phyloP scores from a whole-genome alignment of 805 yeast species.

The Lachancea fermentati region DNA sequence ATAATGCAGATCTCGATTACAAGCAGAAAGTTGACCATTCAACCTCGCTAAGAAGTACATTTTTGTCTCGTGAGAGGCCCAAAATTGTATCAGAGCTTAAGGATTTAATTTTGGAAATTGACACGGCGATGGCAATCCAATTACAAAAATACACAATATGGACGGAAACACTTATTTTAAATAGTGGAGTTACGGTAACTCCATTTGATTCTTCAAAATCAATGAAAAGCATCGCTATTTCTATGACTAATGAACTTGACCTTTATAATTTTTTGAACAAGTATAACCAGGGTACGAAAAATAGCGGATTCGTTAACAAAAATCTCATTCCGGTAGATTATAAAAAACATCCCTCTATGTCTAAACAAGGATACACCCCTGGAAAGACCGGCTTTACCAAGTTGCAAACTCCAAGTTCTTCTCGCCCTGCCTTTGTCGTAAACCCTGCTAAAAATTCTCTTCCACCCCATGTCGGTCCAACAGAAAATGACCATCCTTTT shows the following conservation, averaged over 20 bases:
- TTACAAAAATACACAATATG: slow-evolving; percentile 84
- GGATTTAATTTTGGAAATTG: slow-evolving; percentile 77
- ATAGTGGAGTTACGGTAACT: slow-evolving; percentile 74
- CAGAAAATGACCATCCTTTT: slow-evolving; percentile 33
- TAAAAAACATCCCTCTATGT: slow-evolving; percentile 62
- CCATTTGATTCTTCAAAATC: slow-evolving; percentile 64
- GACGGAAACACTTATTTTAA: slow-evolving; percentile 76
- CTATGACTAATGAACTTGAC: slow-evolving; percentile 79
- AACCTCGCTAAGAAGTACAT: slow-evolving; percentile 66
- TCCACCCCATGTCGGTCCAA: slow-evolving; percentile 31
- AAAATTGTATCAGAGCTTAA: slow-evolving; percentile 63
- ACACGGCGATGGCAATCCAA: slow-evolving; percentile 84
- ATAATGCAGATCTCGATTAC: slow-evolving; percentile 81
- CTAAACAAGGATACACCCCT: slow-evolving; percentile 24
- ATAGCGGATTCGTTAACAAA: slow-evolving; percentile 34
- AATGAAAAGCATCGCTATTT: slow-evolving; percentile 69
- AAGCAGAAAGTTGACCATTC: slow-evolving; percentile 69
- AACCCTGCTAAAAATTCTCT: slow-evolving; percentile 29
- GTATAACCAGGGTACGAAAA: slow-evolving; percentile 34
- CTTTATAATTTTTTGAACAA: slow-evolving; percentile 62
- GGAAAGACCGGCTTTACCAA: slow-evolving; percentile 11
- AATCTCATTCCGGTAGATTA: slow-evolving; percentile 63
- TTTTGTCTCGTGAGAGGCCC: slow-evolving; percentile 72
- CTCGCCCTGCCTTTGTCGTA: slow-evolving; percentile 27
- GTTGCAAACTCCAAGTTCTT: slow-evolving; percentile 13